These are phyloP conservation scores for Trichoderma afroharzianum DNA, from an alignment of 2,329 filamentous ascomycete species.

Conservation along the genomic window DNA sequence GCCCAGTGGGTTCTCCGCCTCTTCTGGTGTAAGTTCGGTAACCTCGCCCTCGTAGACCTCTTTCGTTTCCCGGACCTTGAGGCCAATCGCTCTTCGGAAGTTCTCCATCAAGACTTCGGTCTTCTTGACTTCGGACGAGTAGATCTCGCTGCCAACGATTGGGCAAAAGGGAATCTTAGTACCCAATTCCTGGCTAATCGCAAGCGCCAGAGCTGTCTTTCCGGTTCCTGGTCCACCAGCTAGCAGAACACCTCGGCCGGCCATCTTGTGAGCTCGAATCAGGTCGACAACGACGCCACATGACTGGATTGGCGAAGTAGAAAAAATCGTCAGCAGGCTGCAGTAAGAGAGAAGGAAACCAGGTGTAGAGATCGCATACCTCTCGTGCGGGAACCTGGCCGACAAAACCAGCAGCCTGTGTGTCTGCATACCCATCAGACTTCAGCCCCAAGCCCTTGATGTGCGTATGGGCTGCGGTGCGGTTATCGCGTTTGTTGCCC, in stretches of 20 bases:
- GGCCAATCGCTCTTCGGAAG: slow-evolving; percentile 90
- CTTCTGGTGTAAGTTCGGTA: slow-evolving; percentile 93
- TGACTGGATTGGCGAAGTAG: slow-evolving; percentile 53
- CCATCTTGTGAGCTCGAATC: slow-evolving; percentile 96
- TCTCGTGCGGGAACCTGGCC: slow-evolving; percentile 86
- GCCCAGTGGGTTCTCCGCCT: slow-evolving; percentile 94
- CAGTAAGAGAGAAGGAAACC: not conserved
- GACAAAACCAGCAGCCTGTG: slow-evolving; percentile 77
- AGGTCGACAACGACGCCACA: slow-evolving; percentile 94
- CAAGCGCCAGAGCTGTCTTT: slow-evolving; percentile 93
- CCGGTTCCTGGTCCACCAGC: slow-evolving; percentile 94
- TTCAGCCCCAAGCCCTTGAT: slow-evolving; percentile 93
- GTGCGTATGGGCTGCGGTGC: slow-evolving; percentile 94
- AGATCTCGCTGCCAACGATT: slow-evolving; percentile 96
- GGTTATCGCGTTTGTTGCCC: slow-evolving; percentile 89
- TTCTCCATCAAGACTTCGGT: slow-evolving; percentile 99
- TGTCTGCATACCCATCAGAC: slow-evolving; percentile 79
- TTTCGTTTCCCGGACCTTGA: slow-evolving; percentile 97
- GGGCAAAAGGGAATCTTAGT: slow-evolving; percentile 98
- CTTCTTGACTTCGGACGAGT: slow-evolving; percentile 98
- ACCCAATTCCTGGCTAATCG: slow-evolving; percentile 93
- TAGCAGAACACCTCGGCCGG: slow-evolving; percentile 85
- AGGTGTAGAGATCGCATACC: slow-evolving; percentile 45
- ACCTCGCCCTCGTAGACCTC: slow-evolving; percentile 99
- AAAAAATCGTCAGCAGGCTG: not conserved